Evolutionary conservation across 208 protist species (phyloP), one percentile per base, ranked within the genome.

Genomic region (Wallacemonas sp.): DNA sequence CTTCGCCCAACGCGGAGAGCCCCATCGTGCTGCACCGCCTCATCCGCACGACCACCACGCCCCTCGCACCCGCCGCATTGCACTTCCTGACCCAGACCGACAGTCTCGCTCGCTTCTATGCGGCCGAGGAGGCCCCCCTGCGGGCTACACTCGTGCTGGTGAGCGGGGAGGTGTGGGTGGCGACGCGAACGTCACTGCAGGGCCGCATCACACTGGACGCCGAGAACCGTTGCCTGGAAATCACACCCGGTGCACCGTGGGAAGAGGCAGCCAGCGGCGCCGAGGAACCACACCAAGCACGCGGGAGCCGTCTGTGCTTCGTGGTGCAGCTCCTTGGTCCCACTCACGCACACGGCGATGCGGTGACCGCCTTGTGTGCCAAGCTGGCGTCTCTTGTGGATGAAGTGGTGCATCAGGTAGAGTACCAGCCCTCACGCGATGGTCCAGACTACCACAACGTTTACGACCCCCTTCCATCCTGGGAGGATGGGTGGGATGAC

Each of bases 111-210:
- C 59, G 27, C 62, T 77, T 79, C 55, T 82, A 74, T 42, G 38
- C 21, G 9, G 36, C 57, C 27, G 54, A 61, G 19, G 54, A 64
- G 66, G 57, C 33, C 57, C 50, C 6, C 2, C 34, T 66, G 26
- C 29, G 19, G 2, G 44, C 41, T 1, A 9, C 27, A 37, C 50
- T 83, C 13, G 67, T 89, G 38, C 73, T 72, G 44, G 68, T 68
- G 36, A 41, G 78, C 32, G 83, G 78, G 21, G 65, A 75, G 17
- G 76, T 79, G 42, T 89, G 83, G 83, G 32, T 85, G 1, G 72
- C 68, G 2, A 81, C 73, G 36, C 83, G 79, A 19, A 63, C 73
- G 12, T 27, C 71, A 5, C 44, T 48, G 50, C 58, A 72, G 45
- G 76, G 71, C 13, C 44, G 63, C 9, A 58, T 85, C 33, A 63